A percentile compares a stretch with the other conserved stretches of the same genome.
These are phyloP conservation scores for Stephanodiscus triporus DNA, from an alignment of 108 stramenopile genomes.

Conservation along the genomic window DNA sequence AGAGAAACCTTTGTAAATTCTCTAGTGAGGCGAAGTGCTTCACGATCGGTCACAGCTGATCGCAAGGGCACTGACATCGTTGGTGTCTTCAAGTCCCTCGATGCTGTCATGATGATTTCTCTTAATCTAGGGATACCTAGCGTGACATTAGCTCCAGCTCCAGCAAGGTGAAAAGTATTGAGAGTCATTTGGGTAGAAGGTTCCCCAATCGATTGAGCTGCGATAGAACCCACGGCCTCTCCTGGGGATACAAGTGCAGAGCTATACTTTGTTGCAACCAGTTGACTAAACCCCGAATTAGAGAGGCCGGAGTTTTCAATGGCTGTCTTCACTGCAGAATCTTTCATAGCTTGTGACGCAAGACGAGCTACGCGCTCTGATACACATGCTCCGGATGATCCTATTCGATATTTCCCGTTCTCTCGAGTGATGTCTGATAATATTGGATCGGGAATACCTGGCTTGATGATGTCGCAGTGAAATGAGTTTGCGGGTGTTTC, in stretches of 20 bases:
- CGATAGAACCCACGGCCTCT: constrained; percentile 98
- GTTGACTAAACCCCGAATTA: constrained; percentile 52
- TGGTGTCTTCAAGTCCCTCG: constrained; percentile 93
- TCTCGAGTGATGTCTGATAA: constrained; percentile 56
- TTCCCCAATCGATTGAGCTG: constrained; percentile 97
- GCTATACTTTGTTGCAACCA: constrained; percentile 93
- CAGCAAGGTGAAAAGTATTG: constrained; percentile 99
- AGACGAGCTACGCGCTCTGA: constrained; percentile 79
- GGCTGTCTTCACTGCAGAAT: constrained; percentile 61
- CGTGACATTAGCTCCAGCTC: constrained; percentile 99
- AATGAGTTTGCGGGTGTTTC: constrained; percentile 58
- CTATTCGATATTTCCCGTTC: constrained; percentile 60
- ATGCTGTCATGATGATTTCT: constrained; percentile 99
- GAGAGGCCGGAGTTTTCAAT: constrained; percentile 64
- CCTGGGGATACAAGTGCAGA: constrained; percentile 93
- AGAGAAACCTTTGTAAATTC: constrained; percentile 83
- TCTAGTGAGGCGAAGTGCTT: constrained; percentile 76
- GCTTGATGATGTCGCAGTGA: constrained; percentile 65
- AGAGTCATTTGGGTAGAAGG: constrained; percentile 99
- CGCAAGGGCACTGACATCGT: constrained; percentile 93
- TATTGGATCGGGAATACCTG: constrained; percentile 78
- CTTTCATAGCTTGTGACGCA: constrained; percentile 51
- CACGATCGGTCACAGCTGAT: constrained; percentile 52
- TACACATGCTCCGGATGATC: constrained; percentile 84
- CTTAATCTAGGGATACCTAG: constrained; percentile 98